A percentile compares a stretch with the other conserved stretches of the same genome.
These are phyloP conservation scores for Cryptococcus jaspeensis DNA, from an alignment of 1,284 basidiomycete genomes.

Conservation along the genomic window DNA sequence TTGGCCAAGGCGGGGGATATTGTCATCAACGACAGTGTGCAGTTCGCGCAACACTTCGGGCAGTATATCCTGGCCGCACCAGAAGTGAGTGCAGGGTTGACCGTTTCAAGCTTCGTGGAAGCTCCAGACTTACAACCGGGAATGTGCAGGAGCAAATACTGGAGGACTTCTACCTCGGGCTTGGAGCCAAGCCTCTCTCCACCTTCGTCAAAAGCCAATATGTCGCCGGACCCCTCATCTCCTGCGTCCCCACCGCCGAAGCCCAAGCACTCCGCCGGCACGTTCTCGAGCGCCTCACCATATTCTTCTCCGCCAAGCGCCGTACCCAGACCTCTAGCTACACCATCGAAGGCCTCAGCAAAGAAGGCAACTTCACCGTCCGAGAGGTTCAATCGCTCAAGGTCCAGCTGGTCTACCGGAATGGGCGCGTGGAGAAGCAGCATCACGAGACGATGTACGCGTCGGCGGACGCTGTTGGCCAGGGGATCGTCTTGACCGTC, in stretches of 20 bases:
- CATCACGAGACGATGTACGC: slow-evolving; percentile 62
- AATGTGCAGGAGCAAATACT: slow-evolving; percentile 38
- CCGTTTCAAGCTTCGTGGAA: not conserved
- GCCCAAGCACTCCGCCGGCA: slow-evolving; percentile 50
- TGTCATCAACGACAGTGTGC: slow-evolving; percentile 76
- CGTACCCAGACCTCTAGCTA: slow-evolving; percentile 62
- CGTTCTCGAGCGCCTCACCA: slow-evolving; percentile 81
- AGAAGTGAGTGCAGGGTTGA: slow-evolving; percentile 73
- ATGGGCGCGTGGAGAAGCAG: slow-evolving; percentile 31
- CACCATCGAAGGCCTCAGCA: slow-evolving; percentile 71
- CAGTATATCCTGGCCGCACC: slow-evolving; percentile 80
- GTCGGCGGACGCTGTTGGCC: slow-evolving; percentile 59
- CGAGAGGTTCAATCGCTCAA: slow-evolving; percentile 56
- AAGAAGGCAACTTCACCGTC: slow-evolving; percentile 63
- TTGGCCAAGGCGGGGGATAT: slow-evolving; percentile 49
- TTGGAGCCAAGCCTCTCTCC: slow-evolving; percentile 66
- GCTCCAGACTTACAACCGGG: not conserved
- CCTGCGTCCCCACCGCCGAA: slow-evolving; percentile 22
- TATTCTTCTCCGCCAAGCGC: slow-evolving; percentile 88
- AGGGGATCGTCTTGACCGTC: slow-evolving; percentile 69
- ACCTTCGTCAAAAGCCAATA: slow-evolving; percentile 73
- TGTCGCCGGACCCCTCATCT: slow-evolving; percentile 39
- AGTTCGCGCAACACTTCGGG: slow-evolving; percentile 72
- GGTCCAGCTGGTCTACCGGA: slow-evolving; percentile 38
- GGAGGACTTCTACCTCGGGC: slow-evolving; percentile 49